Percentiles rank a stretch among this genome's conserved stretches.
Conservation (phyloP, 2,329 filamentous ascomycete genomes). For the Myotisia sp. region DNA sequence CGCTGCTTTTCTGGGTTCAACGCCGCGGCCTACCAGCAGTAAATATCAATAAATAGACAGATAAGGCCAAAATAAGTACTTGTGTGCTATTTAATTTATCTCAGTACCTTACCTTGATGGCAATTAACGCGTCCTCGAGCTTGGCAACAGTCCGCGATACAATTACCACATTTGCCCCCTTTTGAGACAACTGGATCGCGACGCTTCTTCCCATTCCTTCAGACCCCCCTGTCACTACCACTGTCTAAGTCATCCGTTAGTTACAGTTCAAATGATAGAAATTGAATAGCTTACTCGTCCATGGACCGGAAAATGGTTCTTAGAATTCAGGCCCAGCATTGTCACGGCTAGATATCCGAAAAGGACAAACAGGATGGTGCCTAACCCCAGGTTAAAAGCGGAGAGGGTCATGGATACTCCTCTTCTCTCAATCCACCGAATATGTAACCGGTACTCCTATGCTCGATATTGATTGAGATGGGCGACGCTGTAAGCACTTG, state of each 20-base stretch:
- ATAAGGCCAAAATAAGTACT: background rate
- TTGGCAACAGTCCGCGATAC: constrained; percentile 65
- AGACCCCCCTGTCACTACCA: constrained; percentile 79
- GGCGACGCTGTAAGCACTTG: too few species aligned
- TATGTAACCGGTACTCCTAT: too few species aligned
- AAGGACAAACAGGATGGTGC: constrained; percentile 13
- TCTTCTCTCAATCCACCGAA: too few species aligned
- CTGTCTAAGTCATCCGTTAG: constrained; percentile 45
- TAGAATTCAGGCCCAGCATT: constrained; percentile 31
- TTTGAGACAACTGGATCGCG: constrained; percentile 58
- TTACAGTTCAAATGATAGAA: constrained; percentile 6
- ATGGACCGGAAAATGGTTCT: constrained; percentile 69
- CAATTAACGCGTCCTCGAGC: constrained; percentile 54
- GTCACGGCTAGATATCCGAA: constrained; percentile 23
- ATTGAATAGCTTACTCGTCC: constrained; percentile 50
- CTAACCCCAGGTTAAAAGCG: constrained; percentile 11
- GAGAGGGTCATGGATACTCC: constrained; percentile 8
- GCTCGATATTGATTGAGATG: too few species aligned
- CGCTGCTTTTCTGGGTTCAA: constrained; percentile 52
- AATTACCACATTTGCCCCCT: constrained; percentile 76
- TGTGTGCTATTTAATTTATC: background rate
- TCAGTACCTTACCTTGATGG: constrained; percentile 43
- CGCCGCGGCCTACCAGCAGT: constrained; percentile 48
- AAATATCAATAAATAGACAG: constrained; percentile 8
- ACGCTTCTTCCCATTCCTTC: constrained; percentile 78